Base-by-base conservation (phyloP, 2,329 filamentous ascomycete genomes). In the Aureobasidium subglaciale region DNA sequence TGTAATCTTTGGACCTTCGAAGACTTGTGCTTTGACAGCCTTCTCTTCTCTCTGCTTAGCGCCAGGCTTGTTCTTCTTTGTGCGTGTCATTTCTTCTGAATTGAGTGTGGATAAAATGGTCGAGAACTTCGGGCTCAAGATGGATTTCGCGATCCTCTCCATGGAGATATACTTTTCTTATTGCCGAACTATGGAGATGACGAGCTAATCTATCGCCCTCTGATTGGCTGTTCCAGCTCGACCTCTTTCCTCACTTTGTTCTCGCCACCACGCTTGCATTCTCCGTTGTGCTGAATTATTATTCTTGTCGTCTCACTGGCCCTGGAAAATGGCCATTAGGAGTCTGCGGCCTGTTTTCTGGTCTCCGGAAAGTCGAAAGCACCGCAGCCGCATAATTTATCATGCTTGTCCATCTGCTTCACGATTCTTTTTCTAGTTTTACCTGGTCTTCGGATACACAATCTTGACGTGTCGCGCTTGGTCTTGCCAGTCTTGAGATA, bases 11-110 rank as follows among this genome's bases (percentile, higher is more conserved):
- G 48, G 48, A 10, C 22, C 48, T 6, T 22, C 8, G 35, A 40
- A 52, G 2, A 16, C 11, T 32, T 52, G 10, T 6, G 48, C 13
- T 22, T 29, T 32, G 24, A 24, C 40, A 18, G 22, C 40, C 13
- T 50, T 29, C 2, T 27, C 24, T 38, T 4, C 46, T 20, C 46
- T 22, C 34, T 38, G 15, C n/a, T 25, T 16, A n/a, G 22, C 22
- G n/a, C 18, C 46, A 7, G 46, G 32, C 24, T 50, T 38, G 46
- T 22, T 50, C 24, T 50, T 38, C n/a, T 50, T 50, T 15, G 46
- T 38, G 46, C 46, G 46, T 29, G 46, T 37, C 46, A 50, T 50
- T 38, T 35, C 35, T 16, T 29, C 7, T n/a, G n/a, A n/a, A n/a
- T 8, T 35, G 30, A 16, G 8, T 35, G 20, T 22, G 16, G 3